A percentile compares a stretch with the other conserved stretches of the same genome.
phyloP scores from a whole-genome alignment of 1,139 yeast genomes.

The Pichia sp. region DNA sequence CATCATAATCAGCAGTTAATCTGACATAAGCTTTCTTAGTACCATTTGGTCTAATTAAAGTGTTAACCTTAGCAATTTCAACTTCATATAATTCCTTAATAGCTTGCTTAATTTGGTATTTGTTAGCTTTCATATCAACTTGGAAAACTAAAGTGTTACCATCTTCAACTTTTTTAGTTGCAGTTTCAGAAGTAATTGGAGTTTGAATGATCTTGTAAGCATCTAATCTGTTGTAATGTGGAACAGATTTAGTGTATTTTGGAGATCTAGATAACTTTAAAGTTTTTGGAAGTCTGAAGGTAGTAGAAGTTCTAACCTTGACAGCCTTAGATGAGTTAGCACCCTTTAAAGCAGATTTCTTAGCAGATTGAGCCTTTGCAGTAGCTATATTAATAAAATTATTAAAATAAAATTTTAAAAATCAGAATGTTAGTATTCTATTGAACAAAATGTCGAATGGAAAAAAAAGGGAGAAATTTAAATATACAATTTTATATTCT shows the following conservation, averaged over 20 bases:
- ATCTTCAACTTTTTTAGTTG: conserved; percentile 99
- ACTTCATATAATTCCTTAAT: conserved; percentile 98
- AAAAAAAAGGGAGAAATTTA: too few species aligned
- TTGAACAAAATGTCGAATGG: too few species aligned
- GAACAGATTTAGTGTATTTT: conserved; percentile 94
- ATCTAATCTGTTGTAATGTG: conserved; percentile 96
- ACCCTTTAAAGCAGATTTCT: conserved; percentile 99
- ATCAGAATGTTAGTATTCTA: conserved; percentile 2
- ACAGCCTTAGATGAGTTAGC: conserved; percentile 83
- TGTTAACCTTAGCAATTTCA: conserved; percentile 90
- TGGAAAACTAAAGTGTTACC: conserved; percentile 99
- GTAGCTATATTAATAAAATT: conserved; percentile 7
- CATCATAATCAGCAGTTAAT: conserved; percentile 99
- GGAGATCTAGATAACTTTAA: conserved; percentile 90
- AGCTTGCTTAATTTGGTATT: conserved; percentile 96
- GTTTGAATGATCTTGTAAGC: conserved; percentile 91
- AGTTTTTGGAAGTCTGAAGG: conserved; percentile 98
- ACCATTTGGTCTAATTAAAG: conserved; percentile 97
- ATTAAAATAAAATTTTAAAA: not conserved
- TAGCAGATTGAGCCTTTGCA: conserved; percentile 89
- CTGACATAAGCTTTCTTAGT: conserved; percentile 99
- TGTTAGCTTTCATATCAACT: conserved; percentile 95
- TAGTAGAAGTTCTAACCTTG: conserved; percentile 91
- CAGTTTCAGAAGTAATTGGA: conserved; percentile 97
- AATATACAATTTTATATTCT: too few species aligned